Conservation (phyloP, 768 basidiomycete genomes). For the Boletus insuetus region DNA sequence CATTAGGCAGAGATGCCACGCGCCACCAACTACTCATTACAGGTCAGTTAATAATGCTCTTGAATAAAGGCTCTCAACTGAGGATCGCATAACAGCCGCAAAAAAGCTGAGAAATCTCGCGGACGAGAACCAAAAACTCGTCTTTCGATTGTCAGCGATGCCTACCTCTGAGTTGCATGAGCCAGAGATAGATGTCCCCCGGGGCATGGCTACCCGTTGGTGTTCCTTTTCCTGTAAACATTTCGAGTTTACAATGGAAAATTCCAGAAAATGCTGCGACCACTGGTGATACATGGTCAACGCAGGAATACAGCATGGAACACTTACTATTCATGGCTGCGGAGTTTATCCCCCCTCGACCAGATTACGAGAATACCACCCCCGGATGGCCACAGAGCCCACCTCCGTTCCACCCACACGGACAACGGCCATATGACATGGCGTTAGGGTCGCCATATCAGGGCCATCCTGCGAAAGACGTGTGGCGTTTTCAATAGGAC, state of each 20-base stretch:
- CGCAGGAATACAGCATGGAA: slow-evolving; percentile 2
- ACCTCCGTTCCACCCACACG: neutral
- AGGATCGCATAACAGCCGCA: slow-evolving; percentile 34
- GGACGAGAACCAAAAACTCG: slow-evolving; percentile 23
- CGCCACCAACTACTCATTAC: slow-evolving; percentile 28
- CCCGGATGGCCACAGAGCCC: slow-evolving; percentile 8
- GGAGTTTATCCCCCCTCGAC: slow-evolving; percentile 1
- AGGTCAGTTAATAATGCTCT: slow-evolving; percentile 11
- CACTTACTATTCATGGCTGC: neutral
- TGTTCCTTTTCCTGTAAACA: neutral
- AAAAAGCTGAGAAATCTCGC: slow-evolving; percentile 44
- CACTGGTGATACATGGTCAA: slow-evolving; percentile 3
- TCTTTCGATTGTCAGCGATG: slow-evolving; percentile 12
- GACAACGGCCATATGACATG: slow-evolving; percentile 7
- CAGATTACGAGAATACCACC: neutral
- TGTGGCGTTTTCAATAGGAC: slow-evolving; percentile 7
- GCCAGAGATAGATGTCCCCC: neutral
- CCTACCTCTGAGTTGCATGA: neutral
- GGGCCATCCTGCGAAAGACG: neutral
- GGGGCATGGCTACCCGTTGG: slow-evolving; percentile 9
- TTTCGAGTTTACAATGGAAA: neutral
- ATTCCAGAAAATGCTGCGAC: slow-evolving; percentile 7
- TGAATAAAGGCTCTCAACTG: neutral
- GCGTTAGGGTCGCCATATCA: neutral
- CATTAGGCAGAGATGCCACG: slow-evolving; percentile 27